Evolutionary conservation across 2,329 filamentous ascomycete genomes (phyloP).

Genomic region (Fusarium fracticaudum): DNA sequence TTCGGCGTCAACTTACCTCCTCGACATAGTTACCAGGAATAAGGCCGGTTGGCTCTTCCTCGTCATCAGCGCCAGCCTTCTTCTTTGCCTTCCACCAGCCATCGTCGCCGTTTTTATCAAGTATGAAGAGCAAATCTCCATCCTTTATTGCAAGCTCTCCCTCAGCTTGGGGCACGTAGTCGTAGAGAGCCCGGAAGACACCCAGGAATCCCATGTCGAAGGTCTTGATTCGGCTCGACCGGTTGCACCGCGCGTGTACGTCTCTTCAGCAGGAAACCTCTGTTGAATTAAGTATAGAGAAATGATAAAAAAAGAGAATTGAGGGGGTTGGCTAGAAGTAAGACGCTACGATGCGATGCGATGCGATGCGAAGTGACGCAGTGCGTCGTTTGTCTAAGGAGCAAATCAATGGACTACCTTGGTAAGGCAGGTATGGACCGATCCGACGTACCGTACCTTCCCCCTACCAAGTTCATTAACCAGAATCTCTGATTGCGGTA

Average conservation of each 20-base stretch:
- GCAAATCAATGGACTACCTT: constrained; percentile 30
- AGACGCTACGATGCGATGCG: constrained; percentile 31
- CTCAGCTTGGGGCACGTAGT: constrained; percentile 87
- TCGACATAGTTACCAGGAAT: constrained; percentile 96
- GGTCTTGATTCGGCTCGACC: constrained; percentile 29
- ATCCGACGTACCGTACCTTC: constrained; percentile 21
- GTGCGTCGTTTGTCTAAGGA: constrained; percentile 45
- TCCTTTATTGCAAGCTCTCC: constrained; percentile 87
- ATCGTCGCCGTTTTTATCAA: constrained; percentile 81
- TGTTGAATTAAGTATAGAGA: constrained; percentile 8
- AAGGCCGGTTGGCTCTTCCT: constrained; percentile 89
- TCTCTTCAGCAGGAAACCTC: constrained; percentile 19
- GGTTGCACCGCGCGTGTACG: constrained; percentile 34
- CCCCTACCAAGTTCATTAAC: constrained; percentile 32
- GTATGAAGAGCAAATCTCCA: constrained; percentile 87
- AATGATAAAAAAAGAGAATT: neutral
- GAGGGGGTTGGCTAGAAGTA: constrained; percentile 4
- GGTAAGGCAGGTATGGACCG: constrained; percentile 31
- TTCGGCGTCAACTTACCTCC: constrained; percentile 66
- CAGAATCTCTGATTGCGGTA: constrained; percentile 10
- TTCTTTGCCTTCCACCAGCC: constrained; percentile 98
- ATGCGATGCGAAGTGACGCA: constrained; percentile 42
- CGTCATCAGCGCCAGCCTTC: constrained; percentile 82
- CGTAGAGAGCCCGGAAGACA: constrained; percentile 90
- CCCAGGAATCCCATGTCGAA: constrained; percentile 86